Percentiles rank a stretch among this genome's conserved stretches.
phyloP scores from a whole-genome alignment of 2,329 filamentous ascomycete species.

The Madurella fahalii region DNA sequence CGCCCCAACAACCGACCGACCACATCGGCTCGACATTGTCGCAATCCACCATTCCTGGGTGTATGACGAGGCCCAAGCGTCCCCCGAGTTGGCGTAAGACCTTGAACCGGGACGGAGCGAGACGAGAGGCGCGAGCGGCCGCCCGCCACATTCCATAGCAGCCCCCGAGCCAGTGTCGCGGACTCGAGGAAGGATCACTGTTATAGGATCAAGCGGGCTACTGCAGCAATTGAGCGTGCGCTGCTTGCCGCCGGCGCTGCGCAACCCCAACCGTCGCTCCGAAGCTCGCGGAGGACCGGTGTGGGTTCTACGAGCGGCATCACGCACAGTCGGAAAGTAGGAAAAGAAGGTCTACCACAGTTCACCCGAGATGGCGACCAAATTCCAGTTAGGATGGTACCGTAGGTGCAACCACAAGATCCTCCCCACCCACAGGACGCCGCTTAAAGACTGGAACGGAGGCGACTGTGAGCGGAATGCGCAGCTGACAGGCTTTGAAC shows the following conservation, averaged over 20 bases:
- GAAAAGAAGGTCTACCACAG: not conserved
- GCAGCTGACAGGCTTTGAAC: conserved; percentile 9
- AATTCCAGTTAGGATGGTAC: conserved; percentile 47
- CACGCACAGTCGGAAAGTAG: not conserved
- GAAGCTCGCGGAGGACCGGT: conserved; percentile 26
- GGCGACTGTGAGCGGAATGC: not conserved
- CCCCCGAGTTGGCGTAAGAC: conserved; percentile 2
- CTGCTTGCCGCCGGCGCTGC: conserved; percentile 8
- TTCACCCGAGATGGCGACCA: conserved; percentile 29
- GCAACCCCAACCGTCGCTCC: conserved; percentile 25
- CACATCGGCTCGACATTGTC: not conserved
- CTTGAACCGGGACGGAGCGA: conserved; percentile 1
- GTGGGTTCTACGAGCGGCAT: conserved; percentile 18
- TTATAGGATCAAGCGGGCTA: not conserved
- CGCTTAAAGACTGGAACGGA: not conserved
- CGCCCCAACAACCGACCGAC: not conserved
- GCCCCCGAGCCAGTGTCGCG: not conserved
- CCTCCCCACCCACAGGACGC: not conserved
- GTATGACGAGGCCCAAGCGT: not conserved
- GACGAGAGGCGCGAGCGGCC: conserved; percentile 2
- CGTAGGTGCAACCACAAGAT: conserved; percentile 36
- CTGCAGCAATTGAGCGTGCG: not conserved
- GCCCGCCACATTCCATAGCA: conserved; percentile 15
- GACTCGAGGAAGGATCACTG: not conserved
- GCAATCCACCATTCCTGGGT: not conserved